phyloP scores from a whole-genome alignment of 176 grass and related monocot genomes.

The Poa pratensis region DNA sequence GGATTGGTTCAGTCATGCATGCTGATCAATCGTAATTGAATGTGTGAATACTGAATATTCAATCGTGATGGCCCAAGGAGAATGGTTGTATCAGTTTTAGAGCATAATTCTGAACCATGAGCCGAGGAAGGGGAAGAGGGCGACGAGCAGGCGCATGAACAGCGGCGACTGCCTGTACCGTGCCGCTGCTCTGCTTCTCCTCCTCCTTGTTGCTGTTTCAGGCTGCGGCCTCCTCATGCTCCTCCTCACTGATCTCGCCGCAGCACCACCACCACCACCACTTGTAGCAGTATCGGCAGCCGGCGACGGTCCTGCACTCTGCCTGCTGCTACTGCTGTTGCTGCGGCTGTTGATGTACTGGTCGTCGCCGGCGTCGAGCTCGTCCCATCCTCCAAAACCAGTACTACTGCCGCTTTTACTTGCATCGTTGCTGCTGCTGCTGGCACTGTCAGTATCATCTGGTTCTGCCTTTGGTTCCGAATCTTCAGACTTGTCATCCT shows the following conservation, averaged over 20 bases:
- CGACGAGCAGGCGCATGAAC: conserved; percentile 72
- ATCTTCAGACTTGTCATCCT: conserved; percentile 22
- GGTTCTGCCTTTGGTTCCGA: conserved; percentile 44
- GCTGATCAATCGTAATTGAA: background rate
- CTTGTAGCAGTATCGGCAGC: background rate
- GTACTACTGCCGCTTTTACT: background rate
- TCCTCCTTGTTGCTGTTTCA: conserved; percentile 47
- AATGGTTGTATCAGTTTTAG: conserved; percentile 21
- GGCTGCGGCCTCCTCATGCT: conserved; percentile 29
- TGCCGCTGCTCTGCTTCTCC: conserved; percentile 30
- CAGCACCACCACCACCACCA: background rate
- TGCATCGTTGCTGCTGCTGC: background rate
- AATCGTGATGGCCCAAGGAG: too few species aligned
- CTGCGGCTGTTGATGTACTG: background rate
- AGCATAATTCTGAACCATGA: conserved; percentile 80
- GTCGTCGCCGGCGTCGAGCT: conserved; percentile 2
- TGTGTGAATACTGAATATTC: background rate
- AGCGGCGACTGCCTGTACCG: conserved; percentile 66
- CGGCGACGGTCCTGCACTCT: background rate
- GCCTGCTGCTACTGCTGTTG: background rate
- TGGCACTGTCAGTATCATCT: conserved; percentile 1
- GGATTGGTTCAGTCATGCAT: background rate
- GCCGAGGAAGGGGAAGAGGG: conserved; percentile 85
- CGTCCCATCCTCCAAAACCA: conserved; percentile 87
- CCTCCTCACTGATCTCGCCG: conserved; percentile 10